Evolutionary conservation across 2,329 filamentous ascomycete species (phyloP).

Genomic region (Pleurostoma richardsiae): DNA sequence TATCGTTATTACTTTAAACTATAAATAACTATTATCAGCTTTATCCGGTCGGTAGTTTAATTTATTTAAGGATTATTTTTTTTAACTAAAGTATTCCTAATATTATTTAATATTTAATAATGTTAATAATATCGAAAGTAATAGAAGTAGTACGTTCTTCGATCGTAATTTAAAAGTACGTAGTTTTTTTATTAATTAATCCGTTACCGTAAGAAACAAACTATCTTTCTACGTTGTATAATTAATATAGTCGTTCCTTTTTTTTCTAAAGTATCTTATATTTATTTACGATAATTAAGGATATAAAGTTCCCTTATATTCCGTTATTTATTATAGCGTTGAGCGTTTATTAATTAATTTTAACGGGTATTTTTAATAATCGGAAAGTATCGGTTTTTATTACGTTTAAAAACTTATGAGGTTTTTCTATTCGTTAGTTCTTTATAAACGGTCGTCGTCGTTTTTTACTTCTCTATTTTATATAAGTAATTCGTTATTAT

Average conservation of each 20-base stretch:
- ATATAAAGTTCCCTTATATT: not conserved
- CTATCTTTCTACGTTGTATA: not conserved
- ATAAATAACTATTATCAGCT: not conserved
- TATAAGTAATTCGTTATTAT: too few species aligned
- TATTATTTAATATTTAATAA: not conserved
- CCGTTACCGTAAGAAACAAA: not conserved
- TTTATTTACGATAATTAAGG: not conserved
- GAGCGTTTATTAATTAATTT: too few species aligned
- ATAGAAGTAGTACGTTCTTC: not conserved
- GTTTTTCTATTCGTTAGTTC: too few species aligned
- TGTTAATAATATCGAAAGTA: not conserved
- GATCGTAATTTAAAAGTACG: not conserved
- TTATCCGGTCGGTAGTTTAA: not conserved
- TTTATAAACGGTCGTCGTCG: too few species aligned
- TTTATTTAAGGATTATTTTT: not conserved
- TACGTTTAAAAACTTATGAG: too few species aligned
- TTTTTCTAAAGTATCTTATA: not conserved
- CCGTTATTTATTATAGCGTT: not conserved
- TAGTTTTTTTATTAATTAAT: not conserved
- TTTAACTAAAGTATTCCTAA: not conserved
- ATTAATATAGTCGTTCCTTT: not conserved
- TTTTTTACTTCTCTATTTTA: too few species aligned
- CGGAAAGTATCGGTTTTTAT: too few species aligned
- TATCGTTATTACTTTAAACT: constrained; percentile 1
- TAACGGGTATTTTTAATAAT: too few species aligned